These are phyloP conservation scores for Trichosporon faecale DNA, from an alignment of 1,284 basidiomycete genomes.

Conservation along the genomic window DNA sequence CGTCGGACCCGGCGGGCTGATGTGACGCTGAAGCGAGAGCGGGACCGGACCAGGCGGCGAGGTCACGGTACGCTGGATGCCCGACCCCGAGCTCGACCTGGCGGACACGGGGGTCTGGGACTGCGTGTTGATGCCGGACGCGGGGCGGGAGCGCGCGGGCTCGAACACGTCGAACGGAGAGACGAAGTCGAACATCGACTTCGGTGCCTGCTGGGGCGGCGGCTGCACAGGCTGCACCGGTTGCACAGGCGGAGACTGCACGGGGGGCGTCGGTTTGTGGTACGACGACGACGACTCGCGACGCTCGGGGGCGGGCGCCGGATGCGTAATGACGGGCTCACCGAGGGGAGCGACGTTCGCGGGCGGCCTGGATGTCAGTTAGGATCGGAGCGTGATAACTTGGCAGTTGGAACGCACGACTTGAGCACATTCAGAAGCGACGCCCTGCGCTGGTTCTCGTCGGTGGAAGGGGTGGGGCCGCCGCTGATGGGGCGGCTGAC, in stretches of 20 bases:
- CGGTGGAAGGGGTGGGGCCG: background rate
- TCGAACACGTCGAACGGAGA: slow-evolving; percentile 48
- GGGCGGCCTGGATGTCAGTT: background rate
- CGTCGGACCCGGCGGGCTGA: background rate
- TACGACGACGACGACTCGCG: background rate
- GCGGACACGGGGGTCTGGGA: background rate
- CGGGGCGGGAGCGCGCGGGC: slow-evolving; percentile 20
- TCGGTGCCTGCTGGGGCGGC: slow-evolving; percentile 11
- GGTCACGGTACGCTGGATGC: background rate
- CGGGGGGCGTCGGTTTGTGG: background rate
- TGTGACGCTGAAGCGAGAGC: slow-evolving; percentile 2
- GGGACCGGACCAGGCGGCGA: background rate
- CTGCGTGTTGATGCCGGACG: background rate
- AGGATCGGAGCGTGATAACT: background rate
- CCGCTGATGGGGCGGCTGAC: slow-evolving; percentile 15
- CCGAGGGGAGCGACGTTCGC: background rate
- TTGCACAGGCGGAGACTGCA: background rate
- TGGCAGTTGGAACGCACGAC: slow-evolving; percentile 19
- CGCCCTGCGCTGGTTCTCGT: slow-evolving; percentile 14
- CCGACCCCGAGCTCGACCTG: background rate
- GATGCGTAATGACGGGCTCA: slow-evolving; percentile 22
- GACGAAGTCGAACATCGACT: slow-evolving; percentile 46
- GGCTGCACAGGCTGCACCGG: background rate
- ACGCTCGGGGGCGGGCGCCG: background rate
- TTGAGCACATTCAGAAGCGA: slow-evolving; percentile 21